phyloP scores from a whole-genome alignment of 2,329 filamentous ascomycete genomes.

The Fusarium compactum region DNA sequence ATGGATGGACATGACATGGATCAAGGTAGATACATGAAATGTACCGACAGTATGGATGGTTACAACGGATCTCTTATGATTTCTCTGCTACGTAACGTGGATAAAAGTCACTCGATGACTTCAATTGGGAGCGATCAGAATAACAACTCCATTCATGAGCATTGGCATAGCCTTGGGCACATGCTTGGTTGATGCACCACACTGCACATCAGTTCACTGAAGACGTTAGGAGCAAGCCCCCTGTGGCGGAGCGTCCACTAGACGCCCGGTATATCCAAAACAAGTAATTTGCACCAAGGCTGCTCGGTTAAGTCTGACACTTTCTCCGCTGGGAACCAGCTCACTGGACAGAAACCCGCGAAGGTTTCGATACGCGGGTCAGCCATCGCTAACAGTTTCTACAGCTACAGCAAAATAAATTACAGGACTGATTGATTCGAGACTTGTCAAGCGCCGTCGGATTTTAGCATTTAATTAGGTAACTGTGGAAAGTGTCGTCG shows the following conservation, averaged over 20 bases:
- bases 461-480: slow-evolving; percentile 21
- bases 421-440: slow-evolving; percentile 19
- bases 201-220: background rate
- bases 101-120: slow-evolving; percentile 6
- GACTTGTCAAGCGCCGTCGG: background rate
- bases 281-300: slow-evolving; percentile 20
- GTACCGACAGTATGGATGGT: slow-evolving; percentile 23
- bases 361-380: slow-evolving; percentile 23
- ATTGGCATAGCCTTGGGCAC: slow-evolving; percentile 3
- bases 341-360: slow-evolving; percentile 14
- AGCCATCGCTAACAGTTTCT: slow-evolving; percentile 1
- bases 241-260: slow-evolving; percentile 32
- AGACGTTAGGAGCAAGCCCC: slow-evolving; percentile 17
- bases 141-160: slow-evolving; percentile 17
- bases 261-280: slow-evolving; percentile 23
- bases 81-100: slow-evolving; percentile 9
- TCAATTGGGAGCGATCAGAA: slow-evolving; percentile 25
- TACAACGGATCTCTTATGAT: slow-evolving; percentile 13
- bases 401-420: slow-evolving; percentile 17
- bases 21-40: slow-evolving; percentile 15
- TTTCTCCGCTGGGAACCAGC: slow-evolving; percentile 21
- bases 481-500: slow-evolving; percentile 10
- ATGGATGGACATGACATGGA: slow-evolving; percentile 23
- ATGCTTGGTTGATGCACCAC: background rate
- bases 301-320: slow-evolving; percentile 23